Base-by-base conservation (phyloP, 306 rosid genomes). In the Calophaca sinica region DNA sequence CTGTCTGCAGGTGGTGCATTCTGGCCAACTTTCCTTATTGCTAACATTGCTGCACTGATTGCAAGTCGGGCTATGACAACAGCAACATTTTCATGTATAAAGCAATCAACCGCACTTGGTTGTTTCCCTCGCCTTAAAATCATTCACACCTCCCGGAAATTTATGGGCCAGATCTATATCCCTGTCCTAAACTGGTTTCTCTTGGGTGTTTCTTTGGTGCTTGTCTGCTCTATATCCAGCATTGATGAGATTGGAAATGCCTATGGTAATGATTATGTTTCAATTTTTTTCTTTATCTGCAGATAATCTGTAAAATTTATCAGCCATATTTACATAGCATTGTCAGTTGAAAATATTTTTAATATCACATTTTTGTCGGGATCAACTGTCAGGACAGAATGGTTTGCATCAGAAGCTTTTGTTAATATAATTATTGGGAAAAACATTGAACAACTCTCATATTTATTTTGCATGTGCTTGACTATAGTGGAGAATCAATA, bases 11-110 rank as follows among this genome's bases (percentile, higher is more conserved):
- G 81, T 87, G 80, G 72, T 81, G 89, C 83, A 32, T 94, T 94
- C 83, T 94, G 98, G 98, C 94, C 88, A 5, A 79, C 85, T 62
- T 87, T 94, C 82, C 0, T 94, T 60, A 70, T 94, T 84, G 97
- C 98, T 49, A 94, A 86, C 29, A 11, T 90, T 66, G 98, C 98
- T 15, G 97, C 98, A 68, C 84, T 94, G 70, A 94, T 94, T 83
- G 97, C 98, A 50, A 91, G 98, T 82, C 89, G 98, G 76, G 87
- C 97, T 69, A 91, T 91, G 98, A 94, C 98, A 59, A 94, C 98
- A 3, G 98, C 98, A 59, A 94, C 98, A 78, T 94, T 94, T 87
- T 94, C 98, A 46, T 94, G 98, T 76, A 86, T 94, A 75, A 94
- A 94, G 79, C 98, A 94, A 81, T 91, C 98, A 31, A 91, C 94